These are phyloP conservation scores for Homolaphlyctis polyrhiza DNA, from an alignment of 371 early-diverging fungal genomes.

Conservation along the genomic window DNA sequence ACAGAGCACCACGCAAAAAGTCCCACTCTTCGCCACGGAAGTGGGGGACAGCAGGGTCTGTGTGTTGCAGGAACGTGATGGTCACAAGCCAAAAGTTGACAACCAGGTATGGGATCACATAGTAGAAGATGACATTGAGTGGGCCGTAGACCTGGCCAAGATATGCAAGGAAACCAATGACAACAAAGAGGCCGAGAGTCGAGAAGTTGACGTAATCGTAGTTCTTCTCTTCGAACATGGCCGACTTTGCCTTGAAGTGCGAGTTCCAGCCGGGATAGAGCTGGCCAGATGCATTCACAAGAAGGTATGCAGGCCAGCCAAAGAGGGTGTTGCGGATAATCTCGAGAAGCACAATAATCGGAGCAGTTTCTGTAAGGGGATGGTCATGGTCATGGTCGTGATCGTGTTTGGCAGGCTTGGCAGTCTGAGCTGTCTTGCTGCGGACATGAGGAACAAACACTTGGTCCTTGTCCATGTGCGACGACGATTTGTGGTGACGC, in stretches of 20 bases:
- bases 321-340: constrained; percentile 61
- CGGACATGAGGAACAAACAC: constrained; percentile 80
- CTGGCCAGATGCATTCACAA: constrained; percentile 68
- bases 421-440: constrained; percentile 6
- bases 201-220: constrained; percentile 59
- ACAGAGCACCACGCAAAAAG: constrained; percentile 81
- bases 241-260: constrained; percentile 73
- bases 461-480: constrained; percentile 79
- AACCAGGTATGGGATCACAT: constrained; percentile 72
- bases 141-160: constrained; percentile 49
- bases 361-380: constrained; percentile 57
- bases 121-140: constrained; percentile 64
- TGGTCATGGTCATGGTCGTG: constrained; percentile 33
- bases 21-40: constrained; percentile 23
- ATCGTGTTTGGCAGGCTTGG: constrained; percentile 6
- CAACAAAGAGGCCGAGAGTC: constrained; percentile 60
- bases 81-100: constrained; percentile 15
- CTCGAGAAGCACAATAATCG: constrained; percentile 53
- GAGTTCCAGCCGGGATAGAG: constrained; percentile 67
- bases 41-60: constrained; percentile 11
- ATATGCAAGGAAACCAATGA: constrained; percentile 47
- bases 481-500: constrained; percentile 79
- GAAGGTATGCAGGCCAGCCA: constrained; percentile 83
- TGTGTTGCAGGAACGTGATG: constrained; percentile 11
- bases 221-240: constrained; percentile 69